These are phyloP conservation scores for Rhynchosporium graminicola DNA, from an alignment of 2,329 filamentous ascomycete genomes.

Conservation along the genomic window DNA sequence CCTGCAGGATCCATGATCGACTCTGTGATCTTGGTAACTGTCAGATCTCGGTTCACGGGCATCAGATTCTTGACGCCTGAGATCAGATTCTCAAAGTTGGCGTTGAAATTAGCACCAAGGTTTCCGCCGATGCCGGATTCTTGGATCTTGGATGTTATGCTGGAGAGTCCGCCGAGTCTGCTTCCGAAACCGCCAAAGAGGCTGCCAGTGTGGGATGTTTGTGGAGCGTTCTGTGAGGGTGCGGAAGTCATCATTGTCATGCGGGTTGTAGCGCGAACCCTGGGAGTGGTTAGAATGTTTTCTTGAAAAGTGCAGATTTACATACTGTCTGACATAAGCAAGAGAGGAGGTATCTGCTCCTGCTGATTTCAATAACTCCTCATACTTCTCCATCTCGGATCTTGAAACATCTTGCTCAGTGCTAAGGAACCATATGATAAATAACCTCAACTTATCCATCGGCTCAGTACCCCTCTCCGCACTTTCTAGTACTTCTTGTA, in stretches of 20 bases:
- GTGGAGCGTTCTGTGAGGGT: conserved; percentile 59
- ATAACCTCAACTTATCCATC: conserved; percentile 86
- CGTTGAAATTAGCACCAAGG: conserved; percentile 35
- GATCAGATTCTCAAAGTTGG: conserved; percentile 91
- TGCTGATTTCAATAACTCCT: conserved; percentile 75
- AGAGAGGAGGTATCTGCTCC: conserved; percentile 77
- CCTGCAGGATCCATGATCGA: conserved; percentile 95
- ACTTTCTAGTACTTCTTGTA: conserved; percentile 84
- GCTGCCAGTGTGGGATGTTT: conserved; percentile 63
- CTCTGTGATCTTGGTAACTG: conserved; percentile 96
- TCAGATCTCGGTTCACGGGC: conserved; percentile 93
- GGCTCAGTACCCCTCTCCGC: conserved; percentile 79
- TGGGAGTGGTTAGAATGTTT: conserved; percentile 38
- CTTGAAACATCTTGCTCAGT: conserved; percentile 86
- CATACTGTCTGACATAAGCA: conserved; percentile 82
- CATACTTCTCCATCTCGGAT: conserved; percentile 81
- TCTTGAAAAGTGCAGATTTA: not conserved
- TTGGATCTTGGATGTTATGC: conserved; percentile 90
- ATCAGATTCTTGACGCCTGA: conserved; percentile 97
- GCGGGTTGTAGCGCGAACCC: conserved; percentile 89
- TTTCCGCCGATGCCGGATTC: conserved; percentile 70
- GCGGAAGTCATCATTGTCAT: conserved; percentile 98
- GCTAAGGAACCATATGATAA: conserved; percentile 96
- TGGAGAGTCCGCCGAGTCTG: conserved; percentile 71
- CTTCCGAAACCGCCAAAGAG: conserved; percentile 87